Evolutionary conservation across 139 green algal species (phyloP).

Genomic region (Chlamydomonas sp.): DNA sequence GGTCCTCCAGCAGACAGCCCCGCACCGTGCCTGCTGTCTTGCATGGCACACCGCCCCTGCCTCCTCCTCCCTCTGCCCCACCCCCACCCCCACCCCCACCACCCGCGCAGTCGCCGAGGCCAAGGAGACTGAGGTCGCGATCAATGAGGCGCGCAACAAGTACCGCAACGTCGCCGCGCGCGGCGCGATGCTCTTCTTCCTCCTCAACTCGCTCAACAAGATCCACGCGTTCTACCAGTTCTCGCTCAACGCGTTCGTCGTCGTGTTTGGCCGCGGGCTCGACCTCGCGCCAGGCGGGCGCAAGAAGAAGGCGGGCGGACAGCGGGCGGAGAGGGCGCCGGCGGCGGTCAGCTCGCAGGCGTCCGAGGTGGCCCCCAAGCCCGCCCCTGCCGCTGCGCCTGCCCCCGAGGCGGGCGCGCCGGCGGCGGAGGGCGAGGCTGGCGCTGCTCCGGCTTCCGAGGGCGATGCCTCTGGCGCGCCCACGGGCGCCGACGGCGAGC

Average conservation of each 20-base stretch:
- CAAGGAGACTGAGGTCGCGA: slow-evolving; percentile 59
- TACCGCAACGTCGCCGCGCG: slow-evolving; percentile 62
- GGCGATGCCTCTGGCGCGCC: neutral
- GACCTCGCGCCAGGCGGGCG: slow-evolving; percentile 61
- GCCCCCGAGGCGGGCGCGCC: slow-evolving; percentile 8
- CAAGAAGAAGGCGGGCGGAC: slow-evolving; percentile 43
- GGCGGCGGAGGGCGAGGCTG: neutral
- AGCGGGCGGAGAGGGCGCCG: too few species aligned
- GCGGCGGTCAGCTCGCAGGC: neutral
- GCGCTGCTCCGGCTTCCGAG: neutral
- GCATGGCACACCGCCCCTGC: too few species aligned
- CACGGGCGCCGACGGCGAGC: neutral
- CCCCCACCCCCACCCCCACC: too few species aligned
- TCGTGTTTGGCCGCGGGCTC: slow-evolving; percentile 65
- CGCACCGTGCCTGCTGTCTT: too few species aligned
- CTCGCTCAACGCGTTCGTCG: slow-evolving; percentile 73
- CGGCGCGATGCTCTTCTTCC: slow-evolving; percentile 77
- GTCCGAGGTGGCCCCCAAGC: neutral
- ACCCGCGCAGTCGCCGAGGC: slow-evolving; percentile 59
- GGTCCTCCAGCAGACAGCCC: too few species aligned
- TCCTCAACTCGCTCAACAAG: slow-evolving; percentile 83
- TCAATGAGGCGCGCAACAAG: slow-evolving; percentile 76
- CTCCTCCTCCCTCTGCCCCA: too few species aligned
- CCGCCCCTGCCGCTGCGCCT: slow-evolving; percentile 29
- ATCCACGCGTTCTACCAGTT: slow-evolving; percentile 82